Evolutionary conservation across 2,329 filamentous ascomycete genomes (phyloP), one percentile per base, ranked within the genome.

Genomic region (Colletotrichum sp.): DNA sequence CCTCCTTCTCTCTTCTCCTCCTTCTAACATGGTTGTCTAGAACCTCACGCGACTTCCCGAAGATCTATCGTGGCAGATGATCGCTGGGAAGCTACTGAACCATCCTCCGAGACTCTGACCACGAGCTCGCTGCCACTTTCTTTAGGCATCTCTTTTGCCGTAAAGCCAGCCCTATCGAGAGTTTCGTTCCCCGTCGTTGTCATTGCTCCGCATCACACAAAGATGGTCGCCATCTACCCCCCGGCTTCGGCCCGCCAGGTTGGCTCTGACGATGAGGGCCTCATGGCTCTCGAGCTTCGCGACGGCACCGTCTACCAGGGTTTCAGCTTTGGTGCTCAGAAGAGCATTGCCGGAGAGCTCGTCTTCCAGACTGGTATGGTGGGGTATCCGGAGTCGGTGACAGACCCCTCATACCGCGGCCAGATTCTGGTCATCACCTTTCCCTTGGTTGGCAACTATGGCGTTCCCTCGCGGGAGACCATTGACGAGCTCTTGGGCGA

Each of bases 361-460:
- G 97, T 99, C 87, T 99, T 99, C 89, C 96, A 98, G 91, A 99
- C 97, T 74, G 97, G 97, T 86, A 98, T 98, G 96, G 97, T 98
- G 80, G 97, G 97, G 83, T 99, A 99, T 85, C 96, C 97, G 56
- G 97, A 99, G 89, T 97, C 94, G 64, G 90, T 97, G 80, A 96
- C 95, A 76, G 95, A 97, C 83, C 95, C 95, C 79, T 96, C 95
- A 66, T 96, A 97, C 86, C 93, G 94, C 66, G 95, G 95, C 77
- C 96, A 99, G 88, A 98, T 99, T 80, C 91, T 99, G 80, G 96
- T 98, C 86, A 93, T 98, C 82, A 99, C 96, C 70, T 98, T 98
- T 85, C 97, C 96, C 75, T 90, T 98, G 52, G 94, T 98, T 76
- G 96, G 96, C 85, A 99, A 98, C 89, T 99, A 99, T 87, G 96